Conservation (phyloP, 2,329 filamentous ascomycete genomes). For the Fusarium compactum region DNA sequence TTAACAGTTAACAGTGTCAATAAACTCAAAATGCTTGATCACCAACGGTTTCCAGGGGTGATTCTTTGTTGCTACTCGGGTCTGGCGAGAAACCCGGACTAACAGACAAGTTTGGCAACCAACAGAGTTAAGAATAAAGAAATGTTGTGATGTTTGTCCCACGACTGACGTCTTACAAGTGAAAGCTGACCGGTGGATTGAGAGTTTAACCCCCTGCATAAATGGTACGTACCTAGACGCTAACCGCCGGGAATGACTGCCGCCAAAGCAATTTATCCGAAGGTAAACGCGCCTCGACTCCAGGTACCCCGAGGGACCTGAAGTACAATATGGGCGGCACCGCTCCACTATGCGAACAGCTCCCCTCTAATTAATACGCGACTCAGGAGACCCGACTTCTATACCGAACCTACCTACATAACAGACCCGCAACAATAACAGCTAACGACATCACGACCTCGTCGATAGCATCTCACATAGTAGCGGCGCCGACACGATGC, state of each 20-base stretch:
- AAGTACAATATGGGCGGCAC: constrained; percentile 2
- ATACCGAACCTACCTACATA: constrained; percentile 7
- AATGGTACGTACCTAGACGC: constrained; percentile 28
- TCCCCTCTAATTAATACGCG: constrained; percentile 36
- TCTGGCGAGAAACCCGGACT: neutral
- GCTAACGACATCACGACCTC: constrained; percentile 4
- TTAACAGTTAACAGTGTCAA: constrained; percentile 6
- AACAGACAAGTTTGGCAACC: neutral
- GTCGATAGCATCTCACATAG: constrained; percentile 10
- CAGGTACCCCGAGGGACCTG: constrained; percentile 11
- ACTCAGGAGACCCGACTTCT: constrained; percentile 36
- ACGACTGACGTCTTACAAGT: constrained; percentile 15
- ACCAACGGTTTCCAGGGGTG: neutral
- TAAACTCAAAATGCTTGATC: constrained; percentile 7
- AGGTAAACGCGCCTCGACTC: constrained; percentile 41
- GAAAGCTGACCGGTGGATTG: constrained; percentile 10
- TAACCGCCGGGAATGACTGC: constrained; percentile 35
- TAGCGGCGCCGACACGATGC: constrained; percentile 50
- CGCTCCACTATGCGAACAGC: constrained; percentile 28
- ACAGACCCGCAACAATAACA: constrained; percentile 15
- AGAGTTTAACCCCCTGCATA: constrained; percentile 27
- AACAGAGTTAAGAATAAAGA: neutral
- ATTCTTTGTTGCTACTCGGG: neutral
- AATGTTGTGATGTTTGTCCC: constrained; percentile 13
- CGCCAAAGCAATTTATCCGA: constrained; percentile 49